Evolutionary conservation across 1,284 basidiomycete genomes (phyloP), one percentile per base, ranked within the genome.

Genomic region (Grifola frondosa): DNA sequence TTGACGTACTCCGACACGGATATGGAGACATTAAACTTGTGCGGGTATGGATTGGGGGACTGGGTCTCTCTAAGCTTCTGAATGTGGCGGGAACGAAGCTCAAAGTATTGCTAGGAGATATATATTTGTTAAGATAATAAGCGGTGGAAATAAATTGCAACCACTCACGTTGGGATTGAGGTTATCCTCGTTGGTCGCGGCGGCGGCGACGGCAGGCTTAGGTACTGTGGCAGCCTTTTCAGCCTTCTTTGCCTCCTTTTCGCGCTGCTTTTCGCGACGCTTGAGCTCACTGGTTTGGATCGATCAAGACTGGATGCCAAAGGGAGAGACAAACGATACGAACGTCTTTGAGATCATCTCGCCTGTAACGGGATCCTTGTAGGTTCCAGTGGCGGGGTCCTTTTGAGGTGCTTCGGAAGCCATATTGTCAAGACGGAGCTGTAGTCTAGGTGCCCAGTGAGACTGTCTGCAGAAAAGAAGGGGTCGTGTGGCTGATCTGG

Each of bases 271-370:
- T 64, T 87, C 76, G 56, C 93, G 80, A 59, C 88, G 80, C 82
- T 97, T 97, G 61, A 96, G 77, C 68, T 97, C 94, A 59, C 93
- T 97, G 56, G 51, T 49, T 42, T 6, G 32, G 43, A 66, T 66
- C 48, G 51, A 67, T 68, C 46, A 62, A 47, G 48, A 25, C 37
- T 23, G 34, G 20, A 17, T 4, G 15, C 10, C 3, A 15, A 20
- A 10, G 6, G 16, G 15, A 32, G 48, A 41, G 30, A 46, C 19
- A 25, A 31, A 34, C 23, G 35, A 33, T 15, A 75, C 89, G 57
- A 47, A 94, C 92, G 81, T 78, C 81, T 97, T 97, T 71, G 91
- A 95, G 61, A 97, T 83, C 85, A 94, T 80, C 68, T 97, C 93
- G 30, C 92, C 93, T 3, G 94, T 95, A 49, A 92, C 80, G 32